Percentiles rank a stretch among this genome's conserved stretches.
Conservation (phyloP, 1,284 basidiomycete genomes). For the Anthracocystis panici-leucophaei region DNA sequence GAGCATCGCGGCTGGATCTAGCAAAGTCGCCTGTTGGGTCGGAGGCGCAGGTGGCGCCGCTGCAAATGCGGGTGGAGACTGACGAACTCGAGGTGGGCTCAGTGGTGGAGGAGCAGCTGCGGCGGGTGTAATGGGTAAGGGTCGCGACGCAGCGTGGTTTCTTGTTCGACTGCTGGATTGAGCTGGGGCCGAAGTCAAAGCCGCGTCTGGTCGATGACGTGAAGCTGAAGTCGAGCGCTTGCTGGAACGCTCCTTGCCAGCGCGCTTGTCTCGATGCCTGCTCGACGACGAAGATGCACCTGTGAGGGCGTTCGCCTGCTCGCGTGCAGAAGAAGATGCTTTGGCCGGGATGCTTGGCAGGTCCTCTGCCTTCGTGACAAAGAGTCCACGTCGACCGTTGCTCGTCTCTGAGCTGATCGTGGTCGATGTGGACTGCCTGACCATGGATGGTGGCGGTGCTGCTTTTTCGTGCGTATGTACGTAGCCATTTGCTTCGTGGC, state of each 20-base stretch:
- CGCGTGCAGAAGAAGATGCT: constrained; percentile 18
- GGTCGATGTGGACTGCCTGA: neutral
- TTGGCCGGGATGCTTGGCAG: constrained; percentile 24
- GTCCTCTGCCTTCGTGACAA: constrained; percentile 13
- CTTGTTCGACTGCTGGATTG: constrained; percentile 1
- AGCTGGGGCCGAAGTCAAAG: neutral
- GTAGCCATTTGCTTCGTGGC: neutral
- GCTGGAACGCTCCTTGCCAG: neutral
- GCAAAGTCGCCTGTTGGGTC: neutral
- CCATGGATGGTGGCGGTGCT: neutral
- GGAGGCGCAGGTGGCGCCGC: constrained; percentile 1
- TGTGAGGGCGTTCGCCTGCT: constrained; percentile 25
- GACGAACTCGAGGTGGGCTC: neutral
- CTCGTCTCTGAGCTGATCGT: neutral
- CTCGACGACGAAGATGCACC: constrained; percentile 9
- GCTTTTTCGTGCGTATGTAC: constrained; percentile 18
- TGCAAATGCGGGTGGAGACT: neutral
- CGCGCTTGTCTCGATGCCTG: constrained; percentile 10
- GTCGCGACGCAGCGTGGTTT: neutral
- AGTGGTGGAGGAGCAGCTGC: neutral
- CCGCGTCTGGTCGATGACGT: neutral
- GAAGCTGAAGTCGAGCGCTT: constrained; percentile 5
- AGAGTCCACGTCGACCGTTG: constrained; percentile 23
- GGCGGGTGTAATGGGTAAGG: constrained; percentile 4
- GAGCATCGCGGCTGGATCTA: constrained; percentile 10